Evolutionary conservation across 1,284 basidiomycete genomes (phyloP).

Genomic region (Melampsora occidentalis): DNA sequence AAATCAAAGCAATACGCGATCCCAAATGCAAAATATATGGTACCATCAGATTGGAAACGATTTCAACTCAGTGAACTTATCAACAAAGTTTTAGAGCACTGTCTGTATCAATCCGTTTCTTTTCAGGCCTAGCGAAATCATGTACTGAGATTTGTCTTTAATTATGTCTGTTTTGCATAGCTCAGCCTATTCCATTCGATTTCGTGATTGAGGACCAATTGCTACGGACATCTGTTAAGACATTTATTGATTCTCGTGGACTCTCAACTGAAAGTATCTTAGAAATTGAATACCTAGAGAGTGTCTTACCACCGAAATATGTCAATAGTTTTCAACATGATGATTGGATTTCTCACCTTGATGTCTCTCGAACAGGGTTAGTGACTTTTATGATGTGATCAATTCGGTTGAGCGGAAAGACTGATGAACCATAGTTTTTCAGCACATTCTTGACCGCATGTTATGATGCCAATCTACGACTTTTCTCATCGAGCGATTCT

Average conservation of each 20-base stretch:
- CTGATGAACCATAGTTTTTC: constrained; percentile 4
- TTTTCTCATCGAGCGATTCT: constrained; percentile 47
- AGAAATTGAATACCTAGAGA: constrained; percentile 90
- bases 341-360: constrained; percentile 88
- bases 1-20: constrained; percentile 70
- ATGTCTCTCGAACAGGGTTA: constrained; percentile 67
- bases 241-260: constrained; percentile 64
- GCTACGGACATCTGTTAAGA: constrained; percentile 68
- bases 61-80: constrained; percentile 97
- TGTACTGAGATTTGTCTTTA: neutral
- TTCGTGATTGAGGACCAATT: constrained; percentile 83
- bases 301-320: constrained; percentile 81
- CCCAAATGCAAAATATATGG: constrained; percentile 87
- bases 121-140: constrained; percentile 12
- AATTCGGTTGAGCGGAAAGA: neutral
- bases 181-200: constrained; percentile 78
- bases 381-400: constrained; percentile 51
- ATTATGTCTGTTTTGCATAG: constrained; percentile 16
- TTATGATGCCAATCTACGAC: constrained; percentile 53
- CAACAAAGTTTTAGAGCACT: constrained; percentile 81
- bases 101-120: constrained; percentile 54
- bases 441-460: constrained; percentile 53
- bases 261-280: constrained; percentile 21
- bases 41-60: constrained; percentile 82
- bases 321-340: constrained; percentile 78